These are phyloP conservation scores for Maudiozyma humilis DNA, from an alignment of 1,139 yeast species.

Conservation along the genomic window DNA sequence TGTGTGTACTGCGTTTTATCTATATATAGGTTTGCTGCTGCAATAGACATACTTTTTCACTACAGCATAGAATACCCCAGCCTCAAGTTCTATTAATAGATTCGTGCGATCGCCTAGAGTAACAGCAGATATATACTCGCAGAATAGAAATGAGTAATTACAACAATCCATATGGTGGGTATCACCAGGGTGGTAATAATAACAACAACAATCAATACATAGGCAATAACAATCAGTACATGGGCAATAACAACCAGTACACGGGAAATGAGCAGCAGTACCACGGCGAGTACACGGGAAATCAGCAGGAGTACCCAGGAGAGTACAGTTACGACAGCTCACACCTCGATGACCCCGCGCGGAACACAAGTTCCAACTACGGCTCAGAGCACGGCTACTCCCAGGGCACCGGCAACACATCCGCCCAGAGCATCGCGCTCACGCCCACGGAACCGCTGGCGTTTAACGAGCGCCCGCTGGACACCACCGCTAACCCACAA, in stretches of 20 bases:
- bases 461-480: not conserved
- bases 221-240: not conserved
- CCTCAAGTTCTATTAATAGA: not conserved
- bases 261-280: no score
- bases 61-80: no score
- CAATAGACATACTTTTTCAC: no score
- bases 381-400: not conserved
- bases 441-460: constrained; percentile 8
- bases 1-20: no score
- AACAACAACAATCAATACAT: not conserved
- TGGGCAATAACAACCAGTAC: not conserved
- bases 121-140: not conserved
- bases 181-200: not conserved
- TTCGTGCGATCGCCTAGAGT: not conserved
- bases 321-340: not conserved
- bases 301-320: no score
- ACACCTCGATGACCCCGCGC: not conserved
- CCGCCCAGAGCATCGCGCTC: constrained; percentile 1
- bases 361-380: not conserved
- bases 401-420: not conserved
- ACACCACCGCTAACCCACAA: not conserved
- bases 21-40: no score
- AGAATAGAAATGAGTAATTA: not conserved
- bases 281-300: not conserved
- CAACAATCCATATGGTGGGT: not conserved